phyloP scores from a whole-genome alignment of 108 stramenopile species.

The Thalassiosira profunda region DNA sequence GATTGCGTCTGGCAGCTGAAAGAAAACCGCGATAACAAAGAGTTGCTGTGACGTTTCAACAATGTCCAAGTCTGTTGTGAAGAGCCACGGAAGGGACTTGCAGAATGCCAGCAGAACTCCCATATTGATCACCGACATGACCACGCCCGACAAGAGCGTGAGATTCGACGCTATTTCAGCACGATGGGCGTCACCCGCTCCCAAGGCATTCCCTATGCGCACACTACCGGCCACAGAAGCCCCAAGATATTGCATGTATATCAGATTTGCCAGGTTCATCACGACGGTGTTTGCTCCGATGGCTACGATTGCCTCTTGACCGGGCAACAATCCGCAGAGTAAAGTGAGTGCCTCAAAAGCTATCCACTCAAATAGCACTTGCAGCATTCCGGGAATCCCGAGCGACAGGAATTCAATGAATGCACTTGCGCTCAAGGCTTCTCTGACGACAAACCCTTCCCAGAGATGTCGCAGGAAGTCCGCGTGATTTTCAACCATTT shows the following conservation, averaged over 20 bases:
- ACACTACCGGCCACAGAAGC: constrained; percentile 34
- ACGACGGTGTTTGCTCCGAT: constrained; percentile 47
- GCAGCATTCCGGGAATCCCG: constrained; percentile 43
- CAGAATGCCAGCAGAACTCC: constrained; percentile 28
- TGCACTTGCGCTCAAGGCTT: constrained; percentile 23
- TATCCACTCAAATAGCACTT: constrained; percentile 47
- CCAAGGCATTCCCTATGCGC: constrained; percentile 49
- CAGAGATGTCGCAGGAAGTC: constrained; percentile 35
- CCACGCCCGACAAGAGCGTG: constrained; percentile 2
- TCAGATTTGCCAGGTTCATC: constrained; percentile 18
- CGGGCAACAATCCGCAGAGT: constrained; percentile 37
- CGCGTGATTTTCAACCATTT: not conserved
- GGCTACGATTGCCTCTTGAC: constrained; percentile 37
- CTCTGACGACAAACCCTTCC: constrained; percentile 24
- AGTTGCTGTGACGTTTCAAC: constrained; percentile 18
- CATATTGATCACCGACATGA: constrained; percentile 22
- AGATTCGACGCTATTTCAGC: constrained; percentile 34
- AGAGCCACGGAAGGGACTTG: constrained; percentile 23
- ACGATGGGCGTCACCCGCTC: constrained; percentile 47
- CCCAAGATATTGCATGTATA: constrained; percentile 47
- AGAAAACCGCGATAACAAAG: constrained; percentile 30
- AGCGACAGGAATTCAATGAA: constrained; percentile 31
- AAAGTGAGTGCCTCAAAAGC: constrained; percentile 48
- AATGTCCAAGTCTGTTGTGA: constrained; percentile 42
- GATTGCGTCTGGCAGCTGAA: constrained; percentile 49